A percentile compares a stretch with the other conserved stretches of the same genome.
Evolutionary conservation across 306 rosid genomes (phyloP).

Genomic region (Oemleria cerasiformis): DNA sequence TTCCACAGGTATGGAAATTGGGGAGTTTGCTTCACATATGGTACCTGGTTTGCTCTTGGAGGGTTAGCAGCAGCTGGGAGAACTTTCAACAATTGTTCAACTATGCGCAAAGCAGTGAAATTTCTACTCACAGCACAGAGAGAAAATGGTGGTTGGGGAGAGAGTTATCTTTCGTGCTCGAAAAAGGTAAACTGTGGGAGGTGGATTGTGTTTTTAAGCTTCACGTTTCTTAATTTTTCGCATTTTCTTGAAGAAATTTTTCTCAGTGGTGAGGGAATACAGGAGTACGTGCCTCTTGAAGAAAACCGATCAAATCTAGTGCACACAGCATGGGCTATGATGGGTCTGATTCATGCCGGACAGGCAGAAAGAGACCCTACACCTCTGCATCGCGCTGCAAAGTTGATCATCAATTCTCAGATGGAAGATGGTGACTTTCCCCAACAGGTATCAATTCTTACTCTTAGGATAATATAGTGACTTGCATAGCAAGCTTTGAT

Average conservation of each 20-base stretch:
- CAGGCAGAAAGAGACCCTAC: conserved; percentile 53
- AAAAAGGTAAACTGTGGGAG: conserved; percentile 30
- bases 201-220: background rate
- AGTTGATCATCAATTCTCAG: conserved; percentile 54
- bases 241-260: background rate
- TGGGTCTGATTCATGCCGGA: conserved; percentile 57
- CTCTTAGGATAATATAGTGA: background rate
- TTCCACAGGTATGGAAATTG: conserved; percentile 43
- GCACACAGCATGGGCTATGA: conserved; percentile 70
- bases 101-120: conserved; percentile 45
- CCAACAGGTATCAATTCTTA: conserved; percentile 41
- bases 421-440: conserved; percentile 67
- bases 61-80: conserved; percentile 57
- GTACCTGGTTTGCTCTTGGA: conserved; percentile 56
- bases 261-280: background rate
- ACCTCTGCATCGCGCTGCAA: conserved; percentile 63
- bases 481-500: background rate
- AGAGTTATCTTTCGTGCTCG: conserved; percentile 57
- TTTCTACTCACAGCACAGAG: conserved; percentile 49
- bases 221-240: background rate
- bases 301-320: conserved; percentile 54
- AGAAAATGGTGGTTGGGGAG: conserved; percentile 77
- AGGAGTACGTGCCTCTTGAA: conserved; percentile 52
- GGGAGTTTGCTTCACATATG: conserved; percentile 68
- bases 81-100: conserved; percentile 36